Evolutionary conservation across 2,329 filamentous ascomycete genomes (phyloP), one percentile per base, ranked within the genome.

Genomic region (Aureobasidium sp.): DNA sequence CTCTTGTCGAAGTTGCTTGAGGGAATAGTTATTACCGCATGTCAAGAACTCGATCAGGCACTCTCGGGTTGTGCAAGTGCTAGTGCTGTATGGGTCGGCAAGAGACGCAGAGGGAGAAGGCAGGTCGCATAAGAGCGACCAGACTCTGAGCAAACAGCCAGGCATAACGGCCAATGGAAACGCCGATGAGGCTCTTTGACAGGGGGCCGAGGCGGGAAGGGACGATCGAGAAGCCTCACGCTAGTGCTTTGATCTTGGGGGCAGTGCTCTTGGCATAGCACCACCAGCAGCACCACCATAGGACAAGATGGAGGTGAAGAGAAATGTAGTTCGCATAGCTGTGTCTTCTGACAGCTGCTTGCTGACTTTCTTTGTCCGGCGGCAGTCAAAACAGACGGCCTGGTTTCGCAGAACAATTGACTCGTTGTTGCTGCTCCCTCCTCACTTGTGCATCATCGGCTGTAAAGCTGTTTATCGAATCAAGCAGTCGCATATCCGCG

Each of bases 181-280:
- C 51, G 37, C 22, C 51, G 51, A 52, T 39, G 49, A 52, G 49
- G 51, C 37, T 37, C 42, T 48, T 48, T 58, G 55, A 58, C 53
- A 57, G 39, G 53, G 53, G 53, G 52, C 36, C 51, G 36, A 56
- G 27, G 52, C 52, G 37, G 39, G 39, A 56, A 42, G 37, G 52
- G 51, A 41, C 34, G 51, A 42, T 56, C 52, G 49, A 53, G 36
- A 41, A 53, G 36, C 34, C 49, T 39, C 22, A 25, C 39, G 41
- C 53, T 57, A 57, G 41, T 20, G 37, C 34, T 39, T 57, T 44
- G 22, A 55, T 42, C 36, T 55, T 55, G 47, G 41, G 22, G 55
- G 55, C 55, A 37, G 55, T 58, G 55, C 55, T 27, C 55, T 47
- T 48, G 41, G 42, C 42, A n/a, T 48, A 58, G 31, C 29, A 47